These are phyloP conservation scores for Iris macrosiphon DNA, from an alignment of 106 monocot genomes.

Conservation along the genomic window DNA sequence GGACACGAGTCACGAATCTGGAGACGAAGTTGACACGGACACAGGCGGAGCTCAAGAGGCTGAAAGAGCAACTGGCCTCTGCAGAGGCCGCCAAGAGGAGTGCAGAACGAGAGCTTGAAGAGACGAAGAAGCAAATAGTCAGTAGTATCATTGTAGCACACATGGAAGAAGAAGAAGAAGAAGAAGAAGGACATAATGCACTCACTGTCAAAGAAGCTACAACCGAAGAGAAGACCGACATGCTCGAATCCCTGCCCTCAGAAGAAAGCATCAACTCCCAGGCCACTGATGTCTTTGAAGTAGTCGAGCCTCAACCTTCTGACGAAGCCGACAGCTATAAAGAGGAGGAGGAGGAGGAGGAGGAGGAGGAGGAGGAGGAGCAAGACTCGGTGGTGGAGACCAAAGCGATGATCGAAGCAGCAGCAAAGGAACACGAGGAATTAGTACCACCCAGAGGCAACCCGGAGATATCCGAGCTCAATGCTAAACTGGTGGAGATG, in stretches of 20 bases:
- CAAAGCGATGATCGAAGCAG: constrained; percentile 13
- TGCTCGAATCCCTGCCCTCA: background rate
- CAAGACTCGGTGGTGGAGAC: constrained; percentile 21
- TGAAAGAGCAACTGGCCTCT: constrained; percentile 63
- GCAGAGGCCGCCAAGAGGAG: constrained; percentile 47
- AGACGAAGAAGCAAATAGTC: constrained; percentile 51
- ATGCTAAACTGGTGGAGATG: constrained; percentile 27
- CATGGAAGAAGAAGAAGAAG: background rate
- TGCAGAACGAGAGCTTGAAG: constrained; percentile 39
- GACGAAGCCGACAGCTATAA: constrained; percentile 4
- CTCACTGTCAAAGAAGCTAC: background rate
- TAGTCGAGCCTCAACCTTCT: background rate
- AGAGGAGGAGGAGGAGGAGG: constrained; percentile 1
- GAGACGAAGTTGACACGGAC: constrained; percentile 62
- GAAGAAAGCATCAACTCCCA: constrained; percentile 20
- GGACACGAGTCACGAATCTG: constrained; percentile 44
- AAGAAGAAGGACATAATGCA: constrained; percentile 6
- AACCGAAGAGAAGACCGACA: background rate
- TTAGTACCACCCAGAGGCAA: background rate
- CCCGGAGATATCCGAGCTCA: constrained; percentile 22
- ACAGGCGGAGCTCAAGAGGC: constrained; percentile 71
- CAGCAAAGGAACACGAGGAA: constrained; percentile 2
- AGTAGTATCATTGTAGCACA: background rate
- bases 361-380: background rate
- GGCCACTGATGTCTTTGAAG: constrained; percentile 55